Percentiles rank a stretch among this genome's conserved stretches.
Conservation (phyloP, 1,139 yeast species). For the Suhomyces yuchorum region DNA sequence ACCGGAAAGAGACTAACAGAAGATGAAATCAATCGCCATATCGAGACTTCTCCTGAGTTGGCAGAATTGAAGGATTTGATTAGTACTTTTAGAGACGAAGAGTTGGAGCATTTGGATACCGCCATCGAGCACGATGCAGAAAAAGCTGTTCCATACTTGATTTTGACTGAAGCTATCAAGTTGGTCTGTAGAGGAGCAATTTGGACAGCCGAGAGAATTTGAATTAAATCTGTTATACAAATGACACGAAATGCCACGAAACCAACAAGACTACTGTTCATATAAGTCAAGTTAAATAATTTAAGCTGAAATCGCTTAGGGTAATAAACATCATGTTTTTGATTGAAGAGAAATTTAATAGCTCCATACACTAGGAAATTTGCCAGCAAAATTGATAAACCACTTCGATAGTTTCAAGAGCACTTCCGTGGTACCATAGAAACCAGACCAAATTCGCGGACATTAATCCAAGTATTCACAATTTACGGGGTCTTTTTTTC, state of each 20-base stretch:
- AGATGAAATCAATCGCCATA: conserved; percentile 29
- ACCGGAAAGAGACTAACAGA: conserved; percentile 35
- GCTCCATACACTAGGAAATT: too few relatives aligned
- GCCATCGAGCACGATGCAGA: conserved; percentile 92
- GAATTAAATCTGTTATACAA: neutral
- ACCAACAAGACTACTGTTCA: neutral
- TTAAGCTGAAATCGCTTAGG: neutral
- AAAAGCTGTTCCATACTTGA: conserved; percentile 86
- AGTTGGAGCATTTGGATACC: conserved; percentile 90
- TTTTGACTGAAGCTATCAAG: conserved; percentile 86
- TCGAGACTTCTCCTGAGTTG: conserved; percentile 55
- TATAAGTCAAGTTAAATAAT: neutral
- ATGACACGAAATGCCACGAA: neutral
- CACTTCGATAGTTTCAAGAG: too few relatives aligned
- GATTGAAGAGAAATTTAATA: neutral
- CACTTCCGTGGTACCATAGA: too few relatives aligned
- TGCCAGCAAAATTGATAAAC: too few relatives aligned
- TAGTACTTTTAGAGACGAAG: conserved; percentile 87
- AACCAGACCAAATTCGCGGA: too few relatives aligned
- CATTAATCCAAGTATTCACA: too few relatives aligned
- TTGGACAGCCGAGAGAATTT: conserved; percentile 85
- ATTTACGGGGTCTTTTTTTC: too few relatives aligned
- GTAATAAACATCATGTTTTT: neutral
- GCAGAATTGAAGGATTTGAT: conserved; percentile 60
- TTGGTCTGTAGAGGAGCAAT: conserved; percentile 84